These are phyloP conservation scores for Chamaenerion angustifolium DNA, from an alignment of 345 rosid genomes.

Conservation along the genomic window DNA sequence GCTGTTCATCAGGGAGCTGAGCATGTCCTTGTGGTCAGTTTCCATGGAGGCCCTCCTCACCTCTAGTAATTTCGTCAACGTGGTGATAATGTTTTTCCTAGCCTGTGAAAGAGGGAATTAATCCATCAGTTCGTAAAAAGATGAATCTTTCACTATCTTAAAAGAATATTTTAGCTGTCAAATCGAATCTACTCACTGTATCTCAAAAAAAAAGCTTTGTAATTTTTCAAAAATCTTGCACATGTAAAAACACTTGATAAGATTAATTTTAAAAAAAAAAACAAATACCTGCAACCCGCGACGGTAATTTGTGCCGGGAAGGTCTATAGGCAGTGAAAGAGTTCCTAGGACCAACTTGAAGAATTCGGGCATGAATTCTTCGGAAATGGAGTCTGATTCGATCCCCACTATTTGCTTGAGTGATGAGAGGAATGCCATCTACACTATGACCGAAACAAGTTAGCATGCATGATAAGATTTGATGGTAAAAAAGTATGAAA, in stretches of 20 bases:
- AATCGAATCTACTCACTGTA: no score
- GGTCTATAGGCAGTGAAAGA: slow-evolving; percentile 63
- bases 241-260: background rate
- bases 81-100: slow-evolving; percentile 38
- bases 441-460: background rate
- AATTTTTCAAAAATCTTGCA: no score
- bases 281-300: slow-evolving; percentile 43
- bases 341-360: slow-evolving; percentile 67
- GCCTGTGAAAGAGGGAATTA: slow-evolving; percentile 25
- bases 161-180: no score
- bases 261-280: background rate
- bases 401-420: slow-evolving; percentile 45
- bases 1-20: slow-evolving; percentile 46
- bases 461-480: background rate
- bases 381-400: slow-evolving; percentile 23
- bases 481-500: background rate
- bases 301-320: slow-evolving; percentile 50
- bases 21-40: slow-evolving; percentile 40
- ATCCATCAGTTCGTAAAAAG: background rate
- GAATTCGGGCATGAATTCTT: slow-evolving; percentile 51
- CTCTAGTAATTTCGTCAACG: slow-evolving; percentile 36
- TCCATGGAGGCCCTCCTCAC: slow-evolving; percentile 39
- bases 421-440: slow-evolving; percentile 77
- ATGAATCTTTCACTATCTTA: no score
- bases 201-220: no score